Base-by-base conservation (phyloP, 148 eudicot genomes). In the Vaccinium macrocarpon region DNA sequence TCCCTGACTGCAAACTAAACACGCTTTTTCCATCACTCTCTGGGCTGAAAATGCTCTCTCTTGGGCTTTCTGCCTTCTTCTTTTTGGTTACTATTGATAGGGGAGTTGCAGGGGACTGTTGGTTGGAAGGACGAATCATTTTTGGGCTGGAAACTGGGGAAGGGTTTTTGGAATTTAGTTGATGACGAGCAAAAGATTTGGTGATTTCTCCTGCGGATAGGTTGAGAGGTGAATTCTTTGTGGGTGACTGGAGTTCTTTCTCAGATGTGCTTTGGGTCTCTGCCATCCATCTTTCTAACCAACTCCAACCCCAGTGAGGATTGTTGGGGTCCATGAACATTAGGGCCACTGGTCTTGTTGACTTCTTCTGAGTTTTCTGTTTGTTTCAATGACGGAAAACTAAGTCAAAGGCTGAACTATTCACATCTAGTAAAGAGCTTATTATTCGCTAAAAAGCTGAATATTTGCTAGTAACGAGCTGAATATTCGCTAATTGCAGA, bases 271-370 rank as follows among this genome's bases (percentile, higher is more conserved):
- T 86, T 19, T 86, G 87, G 32, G 83, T 71, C 87, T 96, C 99
- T 18, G 97, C 95, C 97, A 93, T 89, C 93, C 95, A 96, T 52
- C 99, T 84, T 71, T 96, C 99, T 86, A 96, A 86, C 98, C 99
- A 96, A 88, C 99, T 92, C 99, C 99, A 96, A 19, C 98, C 99
- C 97, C 96, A 95, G 62, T 95, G 98, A 29, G 97, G 95, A 83
- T 89, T 94, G 82, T 90, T 95, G 2, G 92, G 93, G 85, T 94
- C 99, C 94, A 92, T 90, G 84, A 90, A 96, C 70, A 93, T 83
- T 82, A 94, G 84, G 84, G 86, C 88, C 2, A 90, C 81, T 9
- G 97, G 85, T 90, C 89, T 94, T 75, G 93, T 71, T 23, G 95
- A 87, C 62, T 91, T 91, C 89, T 93, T 96, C 98, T 97, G 92